A percentile compares a stretch with the other conserved stretches of the same genome.
These are phyloP conservation scores for Aspergillus fijiensis DNA, from an alignment of 2,329 filamentous ascomycete genomes.

Conservation along the genomic window DNA sequence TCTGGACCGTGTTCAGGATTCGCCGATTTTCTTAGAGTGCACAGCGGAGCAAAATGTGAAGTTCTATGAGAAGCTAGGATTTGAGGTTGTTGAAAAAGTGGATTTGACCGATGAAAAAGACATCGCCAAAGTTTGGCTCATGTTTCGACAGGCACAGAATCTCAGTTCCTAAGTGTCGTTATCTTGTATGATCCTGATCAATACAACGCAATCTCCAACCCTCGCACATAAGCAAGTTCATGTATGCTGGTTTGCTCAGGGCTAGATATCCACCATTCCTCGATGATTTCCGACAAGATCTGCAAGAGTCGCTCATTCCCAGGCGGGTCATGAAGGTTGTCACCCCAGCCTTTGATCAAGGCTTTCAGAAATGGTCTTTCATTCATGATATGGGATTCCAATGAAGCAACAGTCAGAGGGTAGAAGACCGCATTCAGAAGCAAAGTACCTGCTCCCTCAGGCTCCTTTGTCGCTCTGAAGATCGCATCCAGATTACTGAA, in stretches of 20 bases:
- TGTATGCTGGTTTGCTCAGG: slow-evolving; percentile 20
- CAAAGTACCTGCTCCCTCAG: background rate
- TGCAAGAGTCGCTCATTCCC: background rate
- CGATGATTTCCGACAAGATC: slow-evolving; percentile 17
- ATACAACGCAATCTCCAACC: slow-evolving; percentile 26
- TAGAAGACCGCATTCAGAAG: slow-evolving; percentile 20
- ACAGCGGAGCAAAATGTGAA: slow-evolving; percentile 20
- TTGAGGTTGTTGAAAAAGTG: slow-evolving; percentile 22
- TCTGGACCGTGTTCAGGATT: slow-evolving; percentile 12
- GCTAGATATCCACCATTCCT: slow-evolving; percentile 25
- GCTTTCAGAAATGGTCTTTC: slow-evolving; percentile 20
- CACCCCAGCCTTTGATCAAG: slow-evolving; percentile 11
- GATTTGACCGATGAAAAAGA: slow-evolving; percentile 17
- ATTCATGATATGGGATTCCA: slow-evolving; percentile 15
- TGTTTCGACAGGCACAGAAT: slow-evolving; percentile 16
- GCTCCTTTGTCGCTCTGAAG: background rate
- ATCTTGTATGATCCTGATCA: background rate
- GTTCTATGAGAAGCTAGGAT: slow-evolving; percentile 27
- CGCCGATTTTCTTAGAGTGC: slow-evolving; percentile 24
- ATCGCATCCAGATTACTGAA: background rate
- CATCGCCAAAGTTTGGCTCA: slow-evolving; percentile 23
- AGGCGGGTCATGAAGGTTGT: background rate
- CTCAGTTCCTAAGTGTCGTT: background rate
- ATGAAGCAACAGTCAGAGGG: slow-evolving; percentile 25
- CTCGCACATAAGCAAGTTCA: slow-evolving; percentile 20